Base-by-base conservation (phyloP, 805 yeast genomes). In the Wickerhamiella hasegawae region DNA sequence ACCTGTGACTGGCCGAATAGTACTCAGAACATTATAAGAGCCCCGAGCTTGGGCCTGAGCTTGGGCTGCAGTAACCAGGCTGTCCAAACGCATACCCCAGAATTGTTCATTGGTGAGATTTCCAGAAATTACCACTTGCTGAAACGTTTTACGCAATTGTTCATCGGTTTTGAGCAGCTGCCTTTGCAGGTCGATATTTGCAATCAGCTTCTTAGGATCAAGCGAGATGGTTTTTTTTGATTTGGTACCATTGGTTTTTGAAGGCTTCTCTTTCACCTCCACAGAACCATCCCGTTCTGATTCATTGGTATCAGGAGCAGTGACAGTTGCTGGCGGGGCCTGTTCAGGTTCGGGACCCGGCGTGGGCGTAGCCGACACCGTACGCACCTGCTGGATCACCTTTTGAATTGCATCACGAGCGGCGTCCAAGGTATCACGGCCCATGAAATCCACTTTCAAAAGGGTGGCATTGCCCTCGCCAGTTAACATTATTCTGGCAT, bases 1-100 rank as follows among this genome's bases (percentile, higher is more conserved):
- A 0, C 92, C 75, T 0, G 95, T 94, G 5, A 83, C 87, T 0
- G 97, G 95, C 49, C 80, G 82, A 43, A 90, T 87, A 0, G 97
- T 83, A 30, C 94, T 78, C 35, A 90, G 60, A 0, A 90, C 97
- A 51, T 90, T 90, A 53, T 85, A 90, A 0, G 94, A 90, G 0
- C 98, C 98, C 33, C 77, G 65, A 44, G 80, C 79, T 51, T 90
- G 98, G 16, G 83, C 70, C 14, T 72, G 69, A 6, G 87, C 71
- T 43, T 90, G 67, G 1, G 96, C 95, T 58, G 71, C 82, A 0
- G 95, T 83, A 36, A 97, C 62, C 37, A 90, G 57, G 18, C 78
- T 64, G 46, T 82, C 81, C 9, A 84, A 62, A 43, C 96, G 61
- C 4, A 85, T 76, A 1, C 73, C 65, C 96, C 96, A 85, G 55